These are phyloP conservation scores for Lipomyces lipofer DNA, from an alignment of 805 yeast genomes.

Conservation along the genomic window DNA sequence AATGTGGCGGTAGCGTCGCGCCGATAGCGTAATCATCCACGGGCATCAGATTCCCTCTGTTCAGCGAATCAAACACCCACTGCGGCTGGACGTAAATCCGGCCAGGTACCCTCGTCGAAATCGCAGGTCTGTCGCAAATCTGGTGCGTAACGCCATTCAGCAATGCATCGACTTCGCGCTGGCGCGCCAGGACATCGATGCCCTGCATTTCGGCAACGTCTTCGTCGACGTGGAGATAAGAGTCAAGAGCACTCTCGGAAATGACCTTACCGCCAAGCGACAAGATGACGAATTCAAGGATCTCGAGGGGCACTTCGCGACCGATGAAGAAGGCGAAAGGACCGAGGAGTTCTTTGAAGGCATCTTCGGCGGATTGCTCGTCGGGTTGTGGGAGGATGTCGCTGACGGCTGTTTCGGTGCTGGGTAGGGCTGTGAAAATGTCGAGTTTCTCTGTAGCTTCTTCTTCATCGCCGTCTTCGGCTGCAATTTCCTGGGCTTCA, in stretches of 20 bases:
- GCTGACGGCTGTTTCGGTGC: constrained; percentile 26
- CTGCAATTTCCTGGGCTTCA: constrained; percentile 53
- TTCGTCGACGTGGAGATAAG: constrained; percentile 46
- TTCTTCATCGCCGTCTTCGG: constrained; percentile 41
- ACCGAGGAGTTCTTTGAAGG: constrained; percentile 64
- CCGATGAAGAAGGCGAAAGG: constrained; percentile 83
- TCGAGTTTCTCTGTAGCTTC: constrained; percentile 33
- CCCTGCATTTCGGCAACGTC: constrained; percentile 36
- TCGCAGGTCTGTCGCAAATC: constrained; percentile 87
- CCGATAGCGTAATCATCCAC: constrained; percentile 90
- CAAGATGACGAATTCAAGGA: constrained; percentile 80
- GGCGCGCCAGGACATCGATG: constrained; percentile 4
- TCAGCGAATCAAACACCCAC: constrained; percentile 92
- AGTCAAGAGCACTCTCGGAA: constrained; percentile 86
- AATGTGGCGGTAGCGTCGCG: constrained; percentile 91
- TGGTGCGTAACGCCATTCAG: constrained; percentile 74
- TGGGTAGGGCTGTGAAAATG: constrained; percentile 31
- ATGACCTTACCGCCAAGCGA: constrained; percentile 84
- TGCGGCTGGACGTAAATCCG: constrained; percentile 96
- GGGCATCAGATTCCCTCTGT: constrained; percentile 70
- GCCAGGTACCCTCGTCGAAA: constrained; percentile 76
- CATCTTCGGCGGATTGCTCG: constrained; percentile 44
- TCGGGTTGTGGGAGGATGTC: constrained; percentile 34
- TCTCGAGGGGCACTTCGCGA: constrained; percentile 92
- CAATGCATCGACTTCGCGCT: constrained; percentile 16